Conservation (phyloP, 768 basidiomycete genomes). For the Rhizopogon vesiculosus region DNA sequence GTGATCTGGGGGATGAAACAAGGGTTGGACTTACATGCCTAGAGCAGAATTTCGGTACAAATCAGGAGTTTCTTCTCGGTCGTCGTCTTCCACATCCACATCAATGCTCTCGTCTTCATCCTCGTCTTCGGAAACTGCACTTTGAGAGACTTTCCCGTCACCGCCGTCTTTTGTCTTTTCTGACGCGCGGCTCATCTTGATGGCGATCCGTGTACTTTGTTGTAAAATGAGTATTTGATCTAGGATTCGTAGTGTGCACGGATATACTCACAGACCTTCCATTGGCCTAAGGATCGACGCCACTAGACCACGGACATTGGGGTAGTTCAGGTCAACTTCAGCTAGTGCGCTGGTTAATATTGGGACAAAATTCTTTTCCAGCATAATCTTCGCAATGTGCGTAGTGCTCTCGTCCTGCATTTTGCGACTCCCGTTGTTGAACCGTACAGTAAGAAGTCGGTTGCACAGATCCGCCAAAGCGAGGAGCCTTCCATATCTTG, state of each 20-base stretch:
- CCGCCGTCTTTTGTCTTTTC: conserved; percentile 56
- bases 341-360: conserved; percentile 83
- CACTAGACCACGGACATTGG: conserved; percentile 82
- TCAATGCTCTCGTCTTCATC: conserved; percentile 54
- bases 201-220: conserved; percentile 87
- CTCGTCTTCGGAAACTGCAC: conserved; percentile 37
- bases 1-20: background rate
- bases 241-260: background rate
- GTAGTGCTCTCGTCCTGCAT: conserved; percentile 72
- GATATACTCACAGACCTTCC: conserved; percentile 71
- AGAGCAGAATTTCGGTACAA: conserved; percentile 94
- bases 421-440: conserved; percentile 47
- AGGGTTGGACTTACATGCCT: conserved; percentile 65
- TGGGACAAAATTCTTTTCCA: conserved; percentile 95
- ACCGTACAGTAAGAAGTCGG: conserved; percentile 78
- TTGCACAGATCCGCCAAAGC: conserved; percentile 85
- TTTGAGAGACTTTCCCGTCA: conserved; percentile 40
- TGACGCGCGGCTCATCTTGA: conserved; percentile 89
- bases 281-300: conserved; percentile 84
- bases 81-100: conserved; percentile 49
- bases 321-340: conserved; percentile 95
- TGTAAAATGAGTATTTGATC: conserved; percentile 6
- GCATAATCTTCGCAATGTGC: conserved; percentile 95
- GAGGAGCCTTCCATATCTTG: conserved; percentile 83
- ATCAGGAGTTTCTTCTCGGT: conserved; percentile 83